phyloP scores from a whole-genome alignment of 1,284 basidiomycete species.

The Sporisorium scitamineum region DNA sequence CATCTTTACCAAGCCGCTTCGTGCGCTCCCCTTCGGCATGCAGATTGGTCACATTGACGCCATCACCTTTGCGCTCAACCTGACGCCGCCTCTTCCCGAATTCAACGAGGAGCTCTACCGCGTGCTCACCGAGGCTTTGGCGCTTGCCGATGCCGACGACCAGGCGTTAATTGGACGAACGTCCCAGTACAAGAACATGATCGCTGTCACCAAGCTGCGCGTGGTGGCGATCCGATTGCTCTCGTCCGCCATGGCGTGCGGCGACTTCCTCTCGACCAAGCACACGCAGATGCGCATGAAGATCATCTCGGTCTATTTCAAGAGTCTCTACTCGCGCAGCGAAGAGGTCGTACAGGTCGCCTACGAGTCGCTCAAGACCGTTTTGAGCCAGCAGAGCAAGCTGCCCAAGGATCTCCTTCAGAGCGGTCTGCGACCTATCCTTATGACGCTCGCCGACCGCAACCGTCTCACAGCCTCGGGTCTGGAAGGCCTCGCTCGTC shows the following conservation, averaged over 20 bases:
- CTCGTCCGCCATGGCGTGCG: conserved; percentile 92
- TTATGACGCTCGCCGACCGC: conserved; percentile 98
- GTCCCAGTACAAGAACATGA: conserved; percentile 81
- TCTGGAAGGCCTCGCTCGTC: conserved; percentile 89
- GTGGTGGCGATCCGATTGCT: conserved; percentile 94
- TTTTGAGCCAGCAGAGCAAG: conserved; percentile 85
- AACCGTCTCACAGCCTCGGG: conserved; percentile 94
- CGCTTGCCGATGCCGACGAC: conserved; percentile 95
- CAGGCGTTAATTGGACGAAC: conserved; percentile 79
- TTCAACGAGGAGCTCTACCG: conserved; percentile 92
- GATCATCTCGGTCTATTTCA: conserved; percentile 98
- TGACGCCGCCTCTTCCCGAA: conserved; percentile 87
- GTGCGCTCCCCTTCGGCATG: conserved; percentile 92
- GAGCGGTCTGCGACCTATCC: conserved; percentile 91
- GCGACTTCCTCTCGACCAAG: conserved; percentile 77
- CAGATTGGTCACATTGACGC: conserved; percentile 99
- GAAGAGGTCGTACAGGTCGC: conserved; percentile 95
- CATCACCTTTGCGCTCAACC: conserved; percentile 84
- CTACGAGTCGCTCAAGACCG: conserved; percentile 90
- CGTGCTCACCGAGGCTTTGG: conserved; percentile 91
- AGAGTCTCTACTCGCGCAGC: conserved; percentile 94
- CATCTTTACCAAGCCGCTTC: conserved; percentile 96
- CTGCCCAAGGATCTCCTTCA: conserved; percentile 96
- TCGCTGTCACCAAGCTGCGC: conserved; percentile 90
- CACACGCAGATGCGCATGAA: conserved; percentile 73